These are phyloP conservation scores for Globisporangium nodosum DNA, from an alignment of 352 stramenopile genomes.

Conservation along the genomic window DNA sequence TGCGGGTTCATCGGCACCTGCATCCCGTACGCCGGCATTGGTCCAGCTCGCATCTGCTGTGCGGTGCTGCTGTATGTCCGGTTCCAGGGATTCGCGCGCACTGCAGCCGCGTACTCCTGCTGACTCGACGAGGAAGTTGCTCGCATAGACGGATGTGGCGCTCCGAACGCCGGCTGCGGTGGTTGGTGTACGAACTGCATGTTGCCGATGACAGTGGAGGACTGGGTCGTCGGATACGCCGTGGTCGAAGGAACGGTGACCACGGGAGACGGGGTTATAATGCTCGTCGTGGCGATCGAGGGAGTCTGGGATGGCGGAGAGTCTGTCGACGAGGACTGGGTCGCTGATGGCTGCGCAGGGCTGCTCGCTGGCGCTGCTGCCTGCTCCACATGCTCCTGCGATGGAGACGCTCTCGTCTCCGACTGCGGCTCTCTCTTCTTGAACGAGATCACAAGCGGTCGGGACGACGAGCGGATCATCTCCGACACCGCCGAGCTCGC, in stretches of 20 bases:
- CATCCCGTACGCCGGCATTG: background rate
- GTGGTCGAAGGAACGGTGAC: too few species aligned
- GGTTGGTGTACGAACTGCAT: background rate
- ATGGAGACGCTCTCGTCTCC: background rate
- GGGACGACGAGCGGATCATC: slow-evolving; percentile 33
- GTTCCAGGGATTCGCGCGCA: background rate
- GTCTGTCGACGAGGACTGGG: background rate
- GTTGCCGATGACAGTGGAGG: background rate
- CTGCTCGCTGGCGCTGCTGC: background rate
- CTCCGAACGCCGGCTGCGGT: background rate
- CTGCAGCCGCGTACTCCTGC: background rate
- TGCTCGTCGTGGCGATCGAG: background rate
- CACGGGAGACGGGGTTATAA: background rate
- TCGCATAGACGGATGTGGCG: background rate
- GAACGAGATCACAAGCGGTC: slow-evolving; percentile 47
- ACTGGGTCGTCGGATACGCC: background rate
- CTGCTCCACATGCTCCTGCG: background rate
- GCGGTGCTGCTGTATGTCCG: background rate
- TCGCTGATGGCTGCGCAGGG: too few species aligned
- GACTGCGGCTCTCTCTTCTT: background rate
- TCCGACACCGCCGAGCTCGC: slow-evolving; percentile 36
- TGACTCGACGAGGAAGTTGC: background rate
- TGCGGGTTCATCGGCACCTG: slow-evolving; percentile 1
- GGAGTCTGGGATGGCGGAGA: too few species aligned
- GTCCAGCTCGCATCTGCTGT: background rate